Base-by-base conservation (phyloP, 31 red algal species). In the Pterothamnion heteromorphum region DNA sequence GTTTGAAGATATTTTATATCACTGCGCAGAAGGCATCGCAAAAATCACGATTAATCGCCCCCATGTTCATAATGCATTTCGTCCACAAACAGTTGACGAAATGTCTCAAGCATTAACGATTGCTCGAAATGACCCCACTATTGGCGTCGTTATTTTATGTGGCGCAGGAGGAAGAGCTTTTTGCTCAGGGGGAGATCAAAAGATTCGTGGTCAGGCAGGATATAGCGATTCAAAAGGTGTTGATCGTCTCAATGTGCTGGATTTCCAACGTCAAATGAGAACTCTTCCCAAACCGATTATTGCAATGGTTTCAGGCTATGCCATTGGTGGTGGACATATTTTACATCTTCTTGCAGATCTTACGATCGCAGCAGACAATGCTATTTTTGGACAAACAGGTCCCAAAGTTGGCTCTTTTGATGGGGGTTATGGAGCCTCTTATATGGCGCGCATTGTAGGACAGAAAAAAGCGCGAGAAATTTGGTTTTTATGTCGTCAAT, bases 281-380 rank as follows among this genome's bases (percentile, higher is more conserved):
- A 84, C 92, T 18, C 36, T 97, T 43, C 96, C 96, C n/a, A 98
- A 98, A 88, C 89, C 92, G n/a, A 91, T 98, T 21, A 93, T 98
- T 23, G 97, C 97, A 18, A 95, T 94, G 89, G 97, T 98, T 0
- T 94, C 95, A 27, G 97, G 97, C 14, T 98, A 96, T 92, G 95
- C 95, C n/a, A 92, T 98, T 31, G 97, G 97, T 31, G 97, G 97
- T 32, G 97, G 97, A 14, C 95, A 96, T 93, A 95, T 96, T 93
- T 88, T 98, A 44, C 95, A 96, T 76, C 83, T 98, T 80, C 89
- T 96, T n/a, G 93, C 91, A 44, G 97, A 98, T 81, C 80, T 98
- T 80, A 95, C 95, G 34, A 94, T 98, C 34, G 93, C 97, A 23
- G 97, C 94, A 1, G 94, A 98, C 5, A 96, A 96, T 87, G 97